Conservation (phyloP, 1,139 yeast species). For the Candida neerlandica region DNA sequence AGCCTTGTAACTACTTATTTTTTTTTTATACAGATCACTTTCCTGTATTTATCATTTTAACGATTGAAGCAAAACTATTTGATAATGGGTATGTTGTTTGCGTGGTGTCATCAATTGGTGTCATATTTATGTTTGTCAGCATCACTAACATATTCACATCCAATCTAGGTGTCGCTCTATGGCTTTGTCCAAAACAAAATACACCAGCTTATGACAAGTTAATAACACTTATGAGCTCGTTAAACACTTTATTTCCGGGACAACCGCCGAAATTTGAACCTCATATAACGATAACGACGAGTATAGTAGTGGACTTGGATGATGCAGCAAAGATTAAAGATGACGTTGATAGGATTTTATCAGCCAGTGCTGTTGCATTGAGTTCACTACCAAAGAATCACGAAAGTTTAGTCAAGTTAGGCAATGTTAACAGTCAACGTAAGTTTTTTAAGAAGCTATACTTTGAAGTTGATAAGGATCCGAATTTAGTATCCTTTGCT, state of each 20-base stretch:
- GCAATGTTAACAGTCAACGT: slow-evolving; percentile 43
- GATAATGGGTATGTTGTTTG: slow-evolving; percentile 23
- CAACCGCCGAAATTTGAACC: slow-evolving; percentile 70
- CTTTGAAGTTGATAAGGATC: slow-evolving; percentile 55
- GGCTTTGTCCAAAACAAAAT: slow-evolving; percentile 72
- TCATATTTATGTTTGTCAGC: background rate
- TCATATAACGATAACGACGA: slow-evolving; percentile 73
- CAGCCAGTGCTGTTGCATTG: slow-evolving; percentile 69
- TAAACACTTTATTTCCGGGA: slow-evolving; percentile 71
- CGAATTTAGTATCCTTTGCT: slow-evolving; percentile 66
- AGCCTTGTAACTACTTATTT: no score
- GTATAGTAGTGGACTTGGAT: slow-evolving; percentile 46
- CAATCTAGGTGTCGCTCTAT: slow-evolving; percentile 57
- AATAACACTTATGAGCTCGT: slow-evolving; percentile 60
- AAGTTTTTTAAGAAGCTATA: slow-evolving; percentile 64
- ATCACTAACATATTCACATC: background rate
- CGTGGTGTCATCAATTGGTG: background rate
- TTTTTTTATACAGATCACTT: no score
- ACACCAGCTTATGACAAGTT: slow-evolving; percentile 60
- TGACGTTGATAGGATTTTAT: slow-evolving; percentile 63
- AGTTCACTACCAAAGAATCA: slow-evolving; percentile 45
- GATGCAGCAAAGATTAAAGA: slow-evolving; percentile 44
- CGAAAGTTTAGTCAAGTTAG: slow-evolving; percentile 39
- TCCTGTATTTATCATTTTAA: no score
- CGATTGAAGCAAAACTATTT: background rate